Conservation (phyloP, 1,284 basidiomycete species). For the Cryptococcus jaspeensis region DNA sequence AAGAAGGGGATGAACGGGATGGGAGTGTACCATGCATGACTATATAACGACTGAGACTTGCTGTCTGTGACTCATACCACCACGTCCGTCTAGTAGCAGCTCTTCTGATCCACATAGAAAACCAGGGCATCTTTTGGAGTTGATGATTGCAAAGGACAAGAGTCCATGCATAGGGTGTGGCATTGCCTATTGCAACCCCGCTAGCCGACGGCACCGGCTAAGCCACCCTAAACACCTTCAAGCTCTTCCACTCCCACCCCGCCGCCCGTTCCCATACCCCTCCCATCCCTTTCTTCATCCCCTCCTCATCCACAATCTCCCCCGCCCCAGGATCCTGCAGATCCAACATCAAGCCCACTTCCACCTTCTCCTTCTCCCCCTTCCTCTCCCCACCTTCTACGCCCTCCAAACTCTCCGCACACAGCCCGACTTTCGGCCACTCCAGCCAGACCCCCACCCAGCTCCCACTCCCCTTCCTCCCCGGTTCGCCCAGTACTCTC, state of each 20-base stretch:
- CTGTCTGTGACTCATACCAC: not conserved
- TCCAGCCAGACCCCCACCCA: constrained; percentile 58
- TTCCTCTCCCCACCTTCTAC: constrained; percentile 31
- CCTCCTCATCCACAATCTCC: constrained; percentile 27
- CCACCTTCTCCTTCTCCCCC: constrained; percentile 7
- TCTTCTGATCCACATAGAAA: too few species aligned
- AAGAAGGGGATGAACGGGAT: not conserved
- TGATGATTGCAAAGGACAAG: too few species aligned
- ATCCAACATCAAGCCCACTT: constrained; percentile 43
- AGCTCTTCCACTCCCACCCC: constrained; percentile 42
- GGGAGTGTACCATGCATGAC: constrained; percentile 22
- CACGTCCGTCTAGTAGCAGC: not conserved
- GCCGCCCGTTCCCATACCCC: constrained; percentile 48
- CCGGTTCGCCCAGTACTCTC: constrained; percentile 70
- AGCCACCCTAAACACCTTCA: constrained; percentile 41
- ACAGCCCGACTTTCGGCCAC: constrained; percentile 65
- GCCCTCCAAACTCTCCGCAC: constrained; percentile 74
- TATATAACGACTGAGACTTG: constrained; percentile 1
- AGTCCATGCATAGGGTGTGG: too few species aligned
- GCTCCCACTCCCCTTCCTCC: constrained; percentile 71
- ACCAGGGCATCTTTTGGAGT: too few species aligned
- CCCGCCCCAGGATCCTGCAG: constrained; percentile 36
- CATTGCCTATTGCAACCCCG: not conserved
- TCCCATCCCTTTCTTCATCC: constrained; percentile 38
- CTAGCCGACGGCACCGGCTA: too few species aligned